phyloP scores from a whole-genome alignment of 2,329 filamentous ascomycete species.

The Drechslerella dactyloides region DNA sequence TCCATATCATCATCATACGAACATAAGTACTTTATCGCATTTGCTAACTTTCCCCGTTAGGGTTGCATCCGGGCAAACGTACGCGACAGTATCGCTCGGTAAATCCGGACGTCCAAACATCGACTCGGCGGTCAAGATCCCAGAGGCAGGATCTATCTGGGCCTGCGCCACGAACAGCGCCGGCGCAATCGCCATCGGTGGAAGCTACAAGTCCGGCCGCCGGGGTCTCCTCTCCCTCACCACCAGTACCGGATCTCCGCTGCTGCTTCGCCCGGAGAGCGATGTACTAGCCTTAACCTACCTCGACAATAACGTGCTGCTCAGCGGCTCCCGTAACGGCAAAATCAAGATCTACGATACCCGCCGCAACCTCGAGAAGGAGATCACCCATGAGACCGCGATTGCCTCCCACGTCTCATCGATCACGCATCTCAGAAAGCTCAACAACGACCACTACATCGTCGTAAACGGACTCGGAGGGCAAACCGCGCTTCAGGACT shows the following conservation, averaged over 20 bases:
- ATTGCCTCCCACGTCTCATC: conserved; percentile 35
- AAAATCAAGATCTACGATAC: conserved; percentile 48
- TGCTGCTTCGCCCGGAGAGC: conserved; percentile 37
- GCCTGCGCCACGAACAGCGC: conserved; percentile 31
- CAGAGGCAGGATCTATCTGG: conserved; percentile 40
- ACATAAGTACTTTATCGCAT: neutral
- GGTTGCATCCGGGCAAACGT: conserved; percentile 36
- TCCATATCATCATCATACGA: neutral
- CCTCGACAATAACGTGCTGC: conserved; percentile 36
- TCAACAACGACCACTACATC: conserved; percentile 33
- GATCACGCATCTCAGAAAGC: conserved; percentile 42
- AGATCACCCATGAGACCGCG: conserved; percentile 39
- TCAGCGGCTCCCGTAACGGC: conserved; percentile 44
- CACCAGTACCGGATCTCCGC: conserved; percentile 15
- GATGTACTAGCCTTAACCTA: conserved; percentile 39
- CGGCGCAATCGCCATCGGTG: conserved; percentile 33
- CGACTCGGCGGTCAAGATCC: conserved; percentile 36
- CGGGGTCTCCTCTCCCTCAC: conserved; percentile 37
- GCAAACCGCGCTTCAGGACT: conserved; percentile 36
- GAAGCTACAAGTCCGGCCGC: conserved; percentile 37
- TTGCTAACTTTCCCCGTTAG: conserved; percentile 5
- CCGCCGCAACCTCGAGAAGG: conserved; percentile 46
- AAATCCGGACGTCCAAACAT: conserved; percentile 26
- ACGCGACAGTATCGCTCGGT: conserved; percentile 37
- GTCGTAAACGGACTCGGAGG: conserved; percentile 45